Evolutionary conservation across 2,329 filamentous ascomycete species (phyloP).

Genomic region (Apiospora rasikravindrae): DNA sequence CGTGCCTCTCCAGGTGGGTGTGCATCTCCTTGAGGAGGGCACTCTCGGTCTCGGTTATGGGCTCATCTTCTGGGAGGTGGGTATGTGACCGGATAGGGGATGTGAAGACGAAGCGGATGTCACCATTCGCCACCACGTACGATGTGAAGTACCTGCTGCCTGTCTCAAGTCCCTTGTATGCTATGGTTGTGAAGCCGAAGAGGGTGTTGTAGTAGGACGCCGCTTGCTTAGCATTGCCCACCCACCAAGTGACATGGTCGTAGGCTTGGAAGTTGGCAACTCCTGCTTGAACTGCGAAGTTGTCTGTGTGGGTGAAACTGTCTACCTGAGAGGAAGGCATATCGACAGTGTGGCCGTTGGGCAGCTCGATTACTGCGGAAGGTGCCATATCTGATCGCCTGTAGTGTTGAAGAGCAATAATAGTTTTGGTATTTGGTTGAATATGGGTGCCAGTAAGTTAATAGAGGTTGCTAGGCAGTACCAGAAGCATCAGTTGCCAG

Average conservation of each 20-base stretch:
- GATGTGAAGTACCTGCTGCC: conserved; percentile 81
- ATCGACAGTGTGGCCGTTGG: conserved; percentile 49
- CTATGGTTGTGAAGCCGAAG: conserved; percentile 83
- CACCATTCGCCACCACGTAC: conserved; percentile 80
- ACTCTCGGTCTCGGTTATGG: conserved; percentile 67
- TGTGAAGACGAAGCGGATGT: conserved; percentile 82
- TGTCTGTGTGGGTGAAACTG: conserved; percentile 47
- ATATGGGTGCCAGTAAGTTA: background rate
- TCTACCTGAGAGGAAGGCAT: conserved; percentile 24
- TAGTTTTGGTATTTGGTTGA: background rate
- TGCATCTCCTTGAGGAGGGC: conserved; percentile 76
- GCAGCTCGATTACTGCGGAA: conserved; percentile 59
- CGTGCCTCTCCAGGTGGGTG: conserved; percentile 82
- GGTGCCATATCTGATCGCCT: conserved; percentile 57
- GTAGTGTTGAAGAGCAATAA: conserved; percentile 21
- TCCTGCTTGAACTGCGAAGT: conserved; percentile 58
- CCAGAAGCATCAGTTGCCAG: background rate
- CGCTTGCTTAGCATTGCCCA: conserved; percentile 95
- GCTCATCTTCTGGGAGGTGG: conserved; percentile 62
- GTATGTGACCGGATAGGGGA: conserved; percentile 73
- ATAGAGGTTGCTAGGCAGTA: background rate
- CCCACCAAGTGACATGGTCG: conserved; percentile 94
- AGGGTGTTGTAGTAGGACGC: conserved; percentile 86
- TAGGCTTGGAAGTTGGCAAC: conserved; percentile 76
- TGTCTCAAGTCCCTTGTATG: conserved; percentile 88